Evolutionary conservation across 768 basidiomycete species (phyloP), one percentile per base, ranked within the genome.

Genomic region (Naganishia vaughanmartiniae): DNA sequence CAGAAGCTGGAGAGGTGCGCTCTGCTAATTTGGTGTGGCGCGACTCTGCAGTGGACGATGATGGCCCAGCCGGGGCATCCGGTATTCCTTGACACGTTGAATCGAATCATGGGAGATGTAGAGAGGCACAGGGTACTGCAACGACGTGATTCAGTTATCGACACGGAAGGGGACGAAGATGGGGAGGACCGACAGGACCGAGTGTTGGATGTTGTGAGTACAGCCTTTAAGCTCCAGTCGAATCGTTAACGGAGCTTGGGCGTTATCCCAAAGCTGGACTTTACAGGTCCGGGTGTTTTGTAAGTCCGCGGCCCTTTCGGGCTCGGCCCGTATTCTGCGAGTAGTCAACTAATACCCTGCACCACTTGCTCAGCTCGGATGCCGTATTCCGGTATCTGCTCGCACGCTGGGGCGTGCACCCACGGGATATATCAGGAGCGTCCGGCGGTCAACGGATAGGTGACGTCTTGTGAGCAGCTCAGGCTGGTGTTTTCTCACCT

Each of bases 241-340:
- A 12, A 14, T 30, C 9, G 19, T 4, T 17, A 6, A n/a, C 30
- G 12, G 24, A 36, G 4, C 19, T 5, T 12, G 24, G 1, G 30
- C 26, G 3, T 48, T 17, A 4, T 26, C 7, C 4, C 48, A n/a
- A 15, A 65, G 66, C 73, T 76, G 15, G 74, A 76, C 30, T 72
- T 73, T 69, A 74, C 75, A 12, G 75, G 75, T 33, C 75, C 75
- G 30, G 75, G 75, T 9, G 73, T 63, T 24, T 76, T 74, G 74
- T 74, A 46, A 67, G 73, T 70, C 15, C 42, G 3, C 9, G 24
- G 14, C 2, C n/a, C 17, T 33, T n/a, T 26, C 9, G 19, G n/a
- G 28, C 28, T 58, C 19, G 4, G 34, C 1, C 6, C 21, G 24
- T 31, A 26, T 46, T n/a, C 63, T n/a, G 26, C 45, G n/a, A 30